Percentiles rank a stretch among this genome's conserved stretches.
Conservation (phyloP, 2,329 filamentous ascomycete species). For the Pseudogymnoascus pannorum region DNA sequence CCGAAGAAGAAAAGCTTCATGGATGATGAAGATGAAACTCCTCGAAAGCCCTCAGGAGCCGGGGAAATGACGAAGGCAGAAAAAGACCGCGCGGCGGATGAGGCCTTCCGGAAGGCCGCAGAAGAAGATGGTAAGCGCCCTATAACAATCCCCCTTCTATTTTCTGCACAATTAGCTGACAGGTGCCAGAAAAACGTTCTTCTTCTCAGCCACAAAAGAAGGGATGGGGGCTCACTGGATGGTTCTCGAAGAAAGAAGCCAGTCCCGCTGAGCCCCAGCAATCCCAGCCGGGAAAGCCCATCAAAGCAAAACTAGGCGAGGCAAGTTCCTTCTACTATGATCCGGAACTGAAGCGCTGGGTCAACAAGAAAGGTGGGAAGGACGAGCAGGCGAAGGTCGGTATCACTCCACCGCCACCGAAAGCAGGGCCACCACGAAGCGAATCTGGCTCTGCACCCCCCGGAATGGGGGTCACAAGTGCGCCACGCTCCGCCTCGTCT, state of each 20-base stretch:
- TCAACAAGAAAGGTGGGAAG: constrained; percentile 82
- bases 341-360: constrained; percentile 92
- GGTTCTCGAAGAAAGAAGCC: constrained; percentile 67
- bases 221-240: constrained; percentile 76
- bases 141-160: constrained; percentile 16
- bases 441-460: constrained; percentile 13
- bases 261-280: constrained; percentile 27
- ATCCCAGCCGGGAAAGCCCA: constrained; percentile 54
- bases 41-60: constrained; percentile 35
- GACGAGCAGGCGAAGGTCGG: constrained; percentile 52
- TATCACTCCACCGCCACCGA: constrained; percentile 74
- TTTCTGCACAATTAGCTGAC: not conserved
- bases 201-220: constrained; percentile 48
- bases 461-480: constrained; percentile 7
- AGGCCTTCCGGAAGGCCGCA: constrained; percentile 77
- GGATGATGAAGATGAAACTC: constrained; percentile 68
- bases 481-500: not conserved
- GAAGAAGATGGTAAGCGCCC: constrained; percentile 58
- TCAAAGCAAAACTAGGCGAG: constrained; percentile 89
- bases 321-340: constrained; percentile 91
- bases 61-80: constrained; percentile 56
- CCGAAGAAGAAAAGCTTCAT: constrained; percentile 72
- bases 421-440: constrained; percentile 38
- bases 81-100: constrained; percentile 72
- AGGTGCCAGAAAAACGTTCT: constrained; percentile 41